Evolutionary conservation across 169 alveolate genomes (phyloP).

Genomic region (Plasmodium vivax): DNA sequence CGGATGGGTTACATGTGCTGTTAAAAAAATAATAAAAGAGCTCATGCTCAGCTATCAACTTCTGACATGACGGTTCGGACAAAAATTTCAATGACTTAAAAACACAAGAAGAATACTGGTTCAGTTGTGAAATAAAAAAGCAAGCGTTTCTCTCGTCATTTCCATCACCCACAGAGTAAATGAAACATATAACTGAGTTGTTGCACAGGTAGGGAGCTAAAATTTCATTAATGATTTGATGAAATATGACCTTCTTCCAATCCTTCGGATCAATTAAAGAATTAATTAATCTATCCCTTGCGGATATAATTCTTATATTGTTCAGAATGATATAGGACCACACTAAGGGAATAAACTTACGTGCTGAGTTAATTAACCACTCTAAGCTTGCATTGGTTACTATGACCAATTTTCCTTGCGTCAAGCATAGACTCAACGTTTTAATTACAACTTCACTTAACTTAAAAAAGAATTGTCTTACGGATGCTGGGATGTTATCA

Average conservation of each 20-base stretch:
- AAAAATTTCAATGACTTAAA: slow-evolving; percentile 87
- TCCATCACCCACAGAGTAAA: slow-evolving; percentile 91
- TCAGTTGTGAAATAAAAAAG: slow-evolving; percentile 82
- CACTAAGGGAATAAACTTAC: slow-evolving; percentile 83
- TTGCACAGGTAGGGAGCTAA: slow-evolving; percentile 80
- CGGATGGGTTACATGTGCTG: slow-evolving; percentile 35
- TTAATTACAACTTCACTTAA: slow-evolving; percentile 80
- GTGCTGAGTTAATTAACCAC: slow-evolving; percentile 87
- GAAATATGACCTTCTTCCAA: slow-evolving; percentile 87
- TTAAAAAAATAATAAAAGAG: slow-evolving; percentile 79
- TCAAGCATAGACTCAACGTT: slow-evolving; percentile 80
- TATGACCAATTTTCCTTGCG: slow-evolving; percentile 82
- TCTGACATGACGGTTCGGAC: slow-evolving; percentile 86
- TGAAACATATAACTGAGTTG: slow-evolving; percentile 80
- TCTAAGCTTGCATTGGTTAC: slow-evolving; percentile 91
- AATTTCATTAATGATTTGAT: slow-evolving; percentile 83
- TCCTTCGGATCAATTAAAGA: slow-evolving; percentile 86
- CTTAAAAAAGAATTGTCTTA: slow-evolving; percentile 78
- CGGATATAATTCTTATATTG: slow-evolving; percentile 87
- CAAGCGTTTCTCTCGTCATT: slow-evolving; percentile 91
- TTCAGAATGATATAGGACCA: slow-evolving; percentile 82
- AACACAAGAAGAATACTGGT: slow-evolving; percentile 82
- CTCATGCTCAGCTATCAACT: slow-evolving; percentile 85
- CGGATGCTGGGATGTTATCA: slow-evolving; percentile 76
- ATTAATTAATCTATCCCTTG: slow-evolving; percentile 87